Evolutionary conservation across 2,329 filamentous ascomycete genomes (phyloP).

Genomic region (Aspergillus amoenus): DNA sequence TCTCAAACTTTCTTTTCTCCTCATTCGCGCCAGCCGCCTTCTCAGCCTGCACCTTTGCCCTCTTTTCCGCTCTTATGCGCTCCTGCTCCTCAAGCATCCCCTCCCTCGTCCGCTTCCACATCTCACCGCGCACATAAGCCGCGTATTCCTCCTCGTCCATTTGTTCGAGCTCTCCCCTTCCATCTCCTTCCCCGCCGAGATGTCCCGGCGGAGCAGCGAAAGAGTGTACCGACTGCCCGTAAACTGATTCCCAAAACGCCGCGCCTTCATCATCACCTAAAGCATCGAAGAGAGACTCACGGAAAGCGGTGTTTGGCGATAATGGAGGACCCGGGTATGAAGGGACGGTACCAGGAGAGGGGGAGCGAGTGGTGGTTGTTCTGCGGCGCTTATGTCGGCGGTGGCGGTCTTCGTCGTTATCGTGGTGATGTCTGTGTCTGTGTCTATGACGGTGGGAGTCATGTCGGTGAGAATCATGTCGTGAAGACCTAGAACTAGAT

Average conservation of each 20-base stretch:
- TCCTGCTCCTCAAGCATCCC: constrained; percentile 76
- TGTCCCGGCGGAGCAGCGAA: constrained; percentile 58
- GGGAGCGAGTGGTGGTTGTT: constrained; percentile 12
- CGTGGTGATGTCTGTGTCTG: background rate
- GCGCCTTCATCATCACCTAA: constrained; percentile 96
- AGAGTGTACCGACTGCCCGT: constrained; percentile 87
- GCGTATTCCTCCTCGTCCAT: constrained; percentile 96
- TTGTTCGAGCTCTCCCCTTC: constrained; percentile 62
- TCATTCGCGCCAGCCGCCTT: constrained; percentile 24
- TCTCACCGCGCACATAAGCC: constrained; percentile 75
- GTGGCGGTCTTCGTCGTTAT: constrained; percentile 1
- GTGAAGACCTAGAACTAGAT: constrained; percentile 3
- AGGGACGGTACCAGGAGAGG: background rate
- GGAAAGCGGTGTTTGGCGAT: constrained; percentile 75
- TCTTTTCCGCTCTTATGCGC: constrained; percentile 54
- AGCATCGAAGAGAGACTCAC: constrained; percentile 92
- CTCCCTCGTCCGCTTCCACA: constrained; percentile 95
- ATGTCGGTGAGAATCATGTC: background rate
- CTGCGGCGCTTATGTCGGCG: constrained; percentile 25
- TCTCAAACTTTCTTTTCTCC: constrained; percentile 49
- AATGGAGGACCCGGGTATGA: constrained; percentile 33
- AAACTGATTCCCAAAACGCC: constrained; percentile 93
- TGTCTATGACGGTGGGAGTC: constrained; percentile 18
- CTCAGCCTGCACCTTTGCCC: constrained; percentile 47
- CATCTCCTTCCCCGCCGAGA: constrained; percentile 12